Evolutionary conservation across 2,329 filamentous ascomycete genomes (phyloP).

Genomic region (Parascedosporium putredinis): DNA sequence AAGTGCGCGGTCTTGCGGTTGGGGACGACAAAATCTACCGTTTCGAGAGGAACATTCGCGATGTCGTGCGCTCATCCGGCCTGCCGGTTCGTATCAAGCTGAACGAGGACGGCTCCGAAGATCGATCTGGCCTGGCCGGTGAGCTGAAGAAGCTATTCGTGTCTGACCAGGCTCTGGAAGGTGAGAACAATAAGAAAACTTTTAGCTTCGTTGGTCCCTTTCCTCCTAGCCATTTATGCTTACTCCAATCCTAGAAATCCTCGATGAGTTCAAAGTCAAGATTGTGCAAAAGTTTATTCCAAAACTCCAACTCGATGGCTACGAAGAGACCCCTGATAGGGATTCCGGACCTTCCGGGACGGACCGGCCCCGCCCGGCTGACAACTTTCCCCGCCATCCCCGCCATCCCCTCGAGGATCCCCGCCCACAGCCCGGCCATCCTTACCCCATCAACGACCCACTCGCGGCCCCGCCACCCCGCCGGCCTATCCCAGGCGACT

Average conservation of each 20-base stretch:
- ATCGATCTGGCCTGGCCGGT: constrained; percentile 35
- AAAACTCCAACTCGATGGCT: constrained; percentile 65
- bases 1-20: constrained; percentile 68
- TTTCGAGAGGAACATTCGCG: constrained; percentile 60
- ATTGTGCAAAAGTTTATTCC: constrained; percentile 81
- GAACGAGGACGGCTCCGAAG: constrained; percentile 31
- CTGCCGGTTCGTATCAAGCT: constrained; percentile 47
- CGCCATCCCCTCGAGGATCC: constrained; percentile 54
- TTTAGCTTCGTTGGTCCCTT: neutral
- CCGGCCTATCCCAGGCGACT: constrained; percentile 57
- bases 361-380: constrained; percentile 10
- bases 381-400: constrained; percentile 23
- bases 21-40: constrained; percentile 73
- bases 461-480: constrained; percentile 37
- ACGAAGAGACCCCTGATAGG: constrained; percentile 32
- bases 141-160: constrained; percentile 59
- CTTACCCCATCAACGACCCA: constrained; percentile 57
- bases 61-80: constrained; percentile 56
- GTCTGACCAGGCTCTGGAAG: constrained; percentile 53
- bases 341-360: neutral
- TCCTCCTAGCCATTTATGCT: neutral
- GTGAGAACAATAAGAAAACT: constrained; percentile 17
- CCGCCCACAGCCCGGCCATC: constrained; percentile 50
- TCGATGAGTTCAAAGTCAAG: constrained; percentile 61
- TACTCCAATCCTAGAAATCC: constrained; percentile 39